These are phyloP conservation scores for Knoxdaviesia capensis DNA, from an alignment of 2,329 filamentous ascomycete species.

Conservation along the genomic window DNA sequence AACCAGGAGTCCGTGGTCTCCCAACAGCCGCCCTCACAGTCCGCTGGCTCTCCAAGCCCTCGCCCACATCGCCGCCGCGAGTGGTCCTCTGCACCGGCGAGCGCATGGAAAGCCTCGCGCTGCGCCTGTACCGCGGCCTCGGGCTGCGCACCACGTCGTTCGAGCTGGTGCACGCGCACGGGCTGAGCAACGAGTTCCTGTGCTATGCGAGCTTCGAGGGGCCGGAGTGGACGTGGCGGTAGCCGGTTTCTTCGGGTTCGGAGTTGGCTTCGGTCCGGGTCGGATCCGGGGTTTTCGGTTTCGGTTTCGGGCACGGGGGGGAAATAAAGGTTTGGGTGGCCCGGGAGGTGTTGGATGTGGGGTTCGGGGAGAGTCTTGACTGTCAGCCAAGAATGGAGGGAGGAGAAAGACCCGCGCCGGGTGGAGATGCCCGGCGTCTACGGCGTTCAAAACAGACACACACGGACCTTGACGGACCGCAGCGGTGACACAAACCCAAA, in stretches of 20 bases:
- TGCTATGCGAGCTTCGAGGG: slow-evolving; percentile 66
- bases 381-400: no score
- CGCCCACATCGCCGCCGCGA: slow-evolving; percentile 9
- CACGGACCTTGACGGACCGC: no score
- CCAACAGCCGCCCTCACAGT: slow-evolving; percentile 47
- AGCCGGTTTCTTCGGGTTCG: no score
- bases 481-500: no score
- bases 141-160: slow-evolving; percentile 47
- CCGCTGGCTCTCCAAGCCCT: slow-evolving; percentile 43
- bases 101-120: slow-evolving; percentile 45
- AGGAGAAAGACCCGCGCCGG: no score
- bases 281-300: no score
- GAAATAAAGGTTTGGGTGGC: not conserved
- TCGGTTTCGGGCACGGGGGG: no score
- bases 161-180: slow-evolving; percentile 47
- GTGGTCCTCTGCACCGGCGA: slow-evolving; percentile 61
- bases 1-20: not conserved
- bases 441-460: no score
- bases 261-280: no score
- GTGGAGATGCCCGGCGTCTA: no score
- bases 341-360: not conserved
- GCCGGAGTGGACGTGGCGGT: slow-evolving; percentile 23
- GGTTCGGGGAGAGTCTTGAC: no score
- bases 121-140: slow-evolving; percentile 44
- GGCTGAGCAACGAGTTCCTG: slow-evolving; percentile 61